Conservation (phyloP, 169 alveolate genomes). For the Plasmodium coatneyi region DNA sequence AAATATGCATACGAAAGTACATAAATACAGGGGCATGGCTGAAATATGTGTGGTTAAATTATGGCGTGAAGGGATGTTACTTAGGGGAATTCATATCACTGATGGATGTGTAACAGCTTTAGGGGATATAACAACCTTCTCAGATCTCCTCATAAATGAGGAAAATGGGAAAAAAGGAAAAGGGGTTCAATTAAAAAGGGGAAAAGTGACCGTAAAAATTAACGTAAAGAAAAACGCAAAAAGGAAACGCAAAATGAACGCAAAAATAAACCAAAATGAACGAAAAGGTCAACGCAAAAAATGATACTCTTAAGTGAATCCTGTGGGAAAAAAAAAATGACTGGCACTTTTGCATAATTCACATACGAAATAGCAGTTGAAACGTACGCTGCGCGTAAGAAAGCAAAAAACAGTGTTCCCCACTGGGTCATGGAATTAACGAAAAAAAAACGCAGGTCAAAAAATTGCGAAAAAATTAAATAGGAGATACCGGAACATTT, state of each 20-base stretch:
- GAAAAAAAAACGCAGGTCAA: neutral
- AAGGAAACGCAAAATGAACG: neutral
- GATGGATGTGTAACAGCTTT: neutral
- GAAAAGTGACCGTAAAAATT: neutral
- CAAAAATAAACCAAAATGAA: neutral
- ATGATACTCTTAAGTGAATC: neutral
- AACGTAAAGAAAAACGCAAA: neutral
- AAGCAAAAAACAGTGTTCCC: neutral
- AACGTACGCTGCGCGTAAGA: neutral
- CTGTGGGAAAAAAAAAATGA: neutral
- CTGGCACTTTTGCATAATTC: neutral
- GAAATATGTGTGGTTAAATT: neutral
- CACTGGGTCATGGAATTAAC: neutral
- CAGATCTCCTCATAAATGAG: neutral
- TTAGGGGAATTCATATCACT: neutral
- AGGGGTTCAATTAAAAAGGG: neutral
- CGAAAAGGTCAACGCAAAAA: neutral
- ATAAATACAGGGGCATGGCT: neutral
- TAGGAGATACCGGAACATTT: neutral
- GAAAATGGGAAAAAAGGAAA: neutral
- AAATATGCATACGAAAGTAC: neutral
- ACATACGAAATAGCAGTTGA: neutral
- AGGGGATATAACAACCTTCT: neutral
- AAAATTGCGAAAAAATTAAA: neutral
- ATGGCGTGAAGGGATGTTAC: neutral